Evolutionary conservation across 2,329 filamentous ascomycete genomes (phyloP).

Genomic region (Dactylellina cionopaga): DNA sequence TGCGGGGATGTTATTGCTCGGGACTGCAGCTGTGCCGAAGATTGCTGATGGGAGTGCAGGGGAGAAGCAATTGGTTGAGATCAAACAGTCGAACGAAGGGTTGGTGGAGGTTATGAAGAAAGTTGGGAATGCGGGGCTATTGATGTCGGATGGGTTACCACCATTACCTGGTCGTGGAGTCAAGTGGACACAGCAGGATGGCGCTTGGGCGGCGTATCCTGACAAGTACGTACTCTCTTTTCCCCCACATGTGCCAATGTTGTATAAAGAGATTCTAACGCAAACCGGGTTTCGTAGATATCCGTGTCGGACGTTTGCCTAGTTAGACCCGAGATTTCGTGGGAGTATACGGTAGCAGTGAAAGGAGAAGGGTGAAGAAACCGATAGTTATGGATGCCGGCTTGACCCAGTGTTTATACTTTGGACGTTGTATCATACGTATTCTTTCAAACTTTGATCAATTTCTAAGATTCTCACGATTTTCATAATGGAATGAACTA

Average conservation of each 20-base stretch:
- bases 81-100: conserved; percentile 77
- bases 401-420: conserved; percentile 9
- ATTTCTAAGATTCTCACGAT: not conserved
- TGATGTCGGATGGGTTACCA: conserved; percentile 82
- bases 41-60: conserved; percentile 82
- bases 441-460: conserved; percentile 1
- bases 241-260: conserved; percentile 17
- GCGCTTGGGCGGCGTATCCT: conserved; percentile 76
- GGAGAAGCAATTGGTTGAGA: conserved; percentile 76
- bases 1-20: conserved; percentile 83
- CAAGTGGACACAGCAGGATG: conserved; percentile 66
- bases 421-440: conserved; percentile 19
- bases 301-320: conserved; percentile 66
- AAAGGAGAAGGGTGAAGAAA: too few relatives aligned
- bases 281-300: conserved; percentile 64
- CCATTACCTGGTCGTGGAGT: conserved; percentile 76
- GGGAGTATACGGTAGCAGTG: too few relatives aligned
- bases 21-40: conserved; percentile 82
- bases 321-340: too few relatives aligned
- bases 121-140: conserved; percentile 65
- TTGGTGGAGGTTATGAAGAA: conserved; percentile 79
- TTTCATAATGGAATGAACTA: too few relatives aligned
- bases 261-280: too few relatives aligned
- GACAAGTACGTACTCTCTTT: conserved; percentile 68
- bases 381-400: too few relatives aligned